Evolutionary conservation across 2,329 filamentous ascomycete species (phyloP).

Genomic region (Aspergillus versicolor): DNA sequence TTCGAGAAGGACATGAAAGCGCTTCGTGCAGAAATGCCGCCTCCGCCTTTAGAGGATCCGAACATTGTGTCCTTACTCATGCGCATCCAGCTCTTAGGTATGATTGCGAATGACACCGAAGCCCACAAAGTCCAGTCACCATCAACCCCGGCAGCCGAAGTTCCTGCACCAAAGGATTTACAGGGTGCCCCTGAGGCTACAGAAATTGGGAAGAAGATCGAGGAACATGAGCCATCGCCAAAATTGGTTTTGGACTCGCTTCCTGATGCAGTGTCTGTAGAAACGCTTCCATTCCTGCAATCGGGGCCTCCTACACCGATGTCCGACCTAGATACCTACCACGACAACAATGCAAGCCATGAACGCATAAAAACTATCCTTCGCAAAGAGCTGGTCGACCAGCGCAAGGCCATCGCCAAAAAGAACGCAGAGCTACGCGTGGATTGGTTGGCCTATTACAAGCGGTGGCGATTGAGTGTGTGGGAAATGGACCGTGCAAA

Average conservation of each 20-base stretch:
- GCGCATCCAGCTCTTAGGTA: constrained; percentile 46
- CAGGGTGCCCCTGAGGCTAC: neutral
- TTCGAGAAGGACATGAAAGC: constrained; percentile 47
- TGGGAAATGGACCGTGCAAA: constrained; percentile 44
- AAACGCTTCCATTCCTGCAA: constrained; percentile 47
- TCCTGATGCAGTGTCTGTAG: constrained; percentile 32
- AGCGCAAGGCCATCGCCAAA: constrained; percentile 36
- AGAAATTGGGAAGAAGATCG: constrained; percentile 5
- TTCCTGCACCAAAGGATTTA: neutral
- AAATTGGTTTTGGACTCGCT: constrained; percentile 19
- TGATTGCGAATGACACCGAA: constrained; percentile 37
- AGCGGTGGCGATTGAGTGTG: constrained; percentile 45
- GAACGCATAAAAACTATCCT: constrained; percentile 41
- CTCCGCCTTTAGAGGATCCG: constrained; percentile 42
- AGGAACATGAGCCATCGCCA: constrained; percentile 13
- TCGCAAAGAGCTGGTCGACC: constrained; percentile 37
- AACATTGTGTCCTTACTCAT: constrained; percentile 41
- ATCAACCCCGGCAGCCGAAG: constrained; percentile 4
- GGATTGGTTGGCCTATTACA: constrained; percentile 44
- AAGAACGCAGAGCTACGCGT: constrained; percentile 42
- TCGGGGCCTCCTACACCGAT: constrained; percentile 44
- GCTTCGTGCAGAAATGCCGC: constrained; percentile 44
- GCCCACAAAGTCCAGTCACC: constrained; percentile 20
- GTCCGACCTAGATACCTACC: constrained; percentile 45
- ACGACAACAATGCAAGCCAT: constrained; percentile 41